These are phyloP conservation scores for Aspergillus mulundensis DNA, from an alignment of 495 filamentous ascomycete species.

Conservation along the genomic window DNA sequence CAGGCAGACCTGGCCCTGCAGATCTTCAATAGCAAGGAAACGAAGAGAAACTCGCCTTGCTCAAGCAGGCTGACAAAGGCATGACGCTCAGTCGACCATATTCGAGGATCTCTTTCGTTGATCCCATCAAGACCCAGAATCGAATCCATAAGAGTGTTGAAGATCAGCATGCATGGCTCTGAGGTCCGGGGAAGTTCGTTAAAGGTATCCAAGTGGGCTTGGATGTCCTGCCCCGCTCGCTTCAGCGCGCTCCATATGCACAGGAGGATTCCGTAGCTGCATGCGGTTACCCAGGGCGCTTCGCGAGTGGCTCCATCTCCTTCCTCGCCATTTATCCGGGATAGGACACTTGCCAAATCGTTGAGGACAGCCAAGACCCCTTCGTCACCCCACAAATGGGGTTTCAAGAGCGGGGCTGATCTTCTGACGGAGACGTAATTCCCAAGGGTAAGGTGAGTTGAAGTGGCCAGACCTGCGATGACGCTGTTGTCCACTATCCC, in stretches of 20 bases:
- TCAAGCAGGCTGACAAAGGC: background rate
- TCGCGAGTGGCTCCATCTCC: background rate
- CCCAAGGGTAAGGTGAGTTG: background rate
- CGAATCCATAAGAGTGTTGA: background rate
- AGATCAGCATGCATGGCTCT: background rate
- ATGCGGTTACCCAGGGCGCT: background rate
- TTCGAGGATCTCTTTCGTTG: no score
- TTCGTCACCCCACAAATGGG: background rate
- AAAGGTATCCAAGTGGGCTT: background rate
- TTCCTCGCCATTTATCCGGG: background rate
- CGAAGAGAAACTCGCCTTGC: background rate
- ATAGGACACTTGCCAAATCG: background rate
- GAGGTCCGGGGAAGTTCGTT: background rate
- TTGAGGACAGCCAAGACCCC: background rate
- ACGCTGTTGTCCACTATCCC: background rate
- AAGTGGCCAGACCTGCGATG: background rate
- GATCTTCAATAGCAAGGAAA: background rate
- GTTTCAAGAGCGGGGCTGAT: background rate
- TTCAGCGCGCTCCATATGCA: background rate
- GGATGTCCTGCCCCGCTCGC: background rate
- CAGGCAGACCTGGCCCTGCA: background rate
- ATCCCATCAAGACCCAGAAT: background rate
- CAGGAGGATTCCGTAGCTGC: background rate
- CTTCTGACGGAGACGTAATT: background rate
- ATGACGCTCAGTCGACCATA: background rate